A percentile compares a stretch with the other conserved stretches of the same genome.
phyloP scores from a whole-genome alignment of 345 rosid genomes.

The Sonneratia caseolaris region DNA sequence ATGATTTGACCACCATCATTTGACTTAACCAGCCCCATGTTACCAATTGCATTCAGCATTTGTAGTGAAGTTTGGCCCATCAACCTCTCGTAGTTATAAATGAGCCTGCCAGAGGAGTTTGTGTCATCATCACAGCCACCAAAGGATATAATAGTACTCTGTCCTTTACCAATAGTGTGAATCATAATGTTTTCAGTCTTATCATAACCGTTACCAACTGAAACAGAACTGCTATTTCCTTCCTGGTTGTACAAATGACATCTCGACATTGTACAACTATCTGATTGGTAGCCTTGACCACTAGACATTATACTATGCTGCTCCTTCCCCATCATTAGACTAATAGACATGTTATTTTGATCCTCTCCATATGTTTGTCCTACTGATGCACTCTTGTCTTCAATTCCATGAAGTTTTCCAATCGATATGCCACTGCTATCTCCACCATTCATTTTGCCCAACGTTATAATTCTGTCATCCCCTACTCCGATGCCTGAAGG shows the following conservation, averaged over 20 bases:
- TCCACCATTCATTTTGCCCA: constrained; percentile 43
- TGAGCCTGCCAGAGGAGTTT: constrained; percentile 29
- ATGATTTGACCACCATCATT: constrained; percentile 20
- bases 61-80: constrained; percentile 37
- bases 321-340: constrained; percentile 29
- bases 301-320: constrained; percentile 31
- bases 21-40: constrained; percentile 31
- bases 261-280: constrained; percentile 32
- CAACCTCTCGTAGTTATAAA: constrained; percentile 36
- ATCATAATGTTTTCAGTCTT: constrained; percentile 21
- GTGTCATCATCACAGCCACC: constrained; percentile 48
- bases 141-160: constrained; percentile 56
- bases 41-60: constrained; percentile 29
- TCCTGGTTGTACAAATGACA: constrained; percentile 29
- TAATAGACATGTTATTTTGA: constrained; percentile 22
- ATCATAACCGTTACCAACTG: constrained; percentile 22
- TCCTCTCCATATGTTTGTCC: constrained; percentile 34
- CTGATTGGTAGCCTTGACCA: constrained; percentile 35
- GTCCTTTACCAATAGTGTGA: constrained; percentile 38
- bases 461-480: constrained; percentile 46
- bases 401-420: constrained; percentile 28
- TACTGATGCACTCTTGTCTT: constrained; percentile 29
- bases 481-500: constrained; percentile 40
- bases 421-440: constrained; percentile 34
- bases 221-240: constrained; percentile 20